These are phyloP conservation scores for Rosa hybrid DNA, from an alignment of 331 rosid genomes.

Conservation along the genomic window DNA sequence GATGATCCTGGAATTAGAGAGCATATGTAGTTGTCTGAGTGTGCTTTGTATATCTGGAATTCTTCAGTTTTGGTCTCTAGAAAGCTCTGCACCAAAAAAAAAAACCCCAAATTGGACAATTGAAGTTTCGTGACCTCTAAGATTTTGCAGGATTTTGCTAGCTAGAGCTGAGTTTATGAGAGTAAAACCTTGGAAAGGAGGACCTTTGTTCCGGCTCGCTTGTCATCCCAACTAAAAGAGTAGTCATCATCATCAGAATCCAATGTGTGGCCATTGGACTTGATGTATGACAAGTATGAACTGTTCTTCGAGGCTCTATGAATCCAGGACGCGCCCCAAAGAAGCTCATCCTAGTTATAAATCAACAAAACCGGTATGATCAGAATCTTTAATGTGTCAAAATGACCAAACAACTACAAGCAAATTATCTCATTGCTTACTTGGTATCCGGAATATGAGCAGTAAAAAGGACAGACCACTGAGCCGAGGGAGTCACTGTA, in stretches of 20 bases:
- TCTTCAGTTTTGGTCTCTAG: conserved; percentile 51
- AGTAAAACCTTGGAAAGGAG: conserved; percentile 72
- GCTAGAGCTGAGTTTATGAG: background rate
- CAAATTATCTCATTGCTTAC: conserved; percentile 33
- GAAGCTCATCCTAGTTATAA: conserved; percentile 53
- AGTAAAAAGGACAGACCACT: conserved; percentile 85
- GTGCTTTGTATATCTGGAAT: conserved; percentile 67
- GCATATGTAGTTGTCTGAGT: conserved; percentile 79
- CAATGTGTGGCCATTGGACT: conserved; percentile 72
- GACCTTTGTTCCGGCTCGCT: conserved; percentile 80
- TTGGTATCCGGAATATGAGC: conserved; percentile 92
- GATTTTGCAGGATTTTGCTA: background rate
- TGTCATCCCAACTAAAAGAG: conserved; percentile 92
- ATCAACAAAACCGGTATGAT: background rate
- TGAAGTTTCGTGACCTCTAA: background rate
- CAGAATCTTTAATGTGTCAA: background rate
- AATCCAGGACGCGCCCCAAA: conserved; percentile 73
- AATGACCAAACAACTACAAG: background rate
- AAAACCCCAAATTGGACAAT: background rate
- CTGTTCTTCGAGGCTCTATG: conserved; percentile 62
- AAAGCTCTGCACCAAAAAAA: conserved; percentile 48
- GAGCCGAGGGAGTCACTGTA: conserved; percentile 77
- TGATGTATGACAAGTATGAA: conserved; percentile 59
- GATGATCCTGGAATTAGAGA: conserved; percentile 70
- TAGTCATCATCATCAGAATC: conserved; percentile 80